A percentile compares a stretch with the other conserved stretches of the same genome.
These are phyloP conservation scores for Exophiala oligosperma DNA, from an alignment of 2,329 filamentous ascomycete genomes.

Conservation along the genomic window DNA sequence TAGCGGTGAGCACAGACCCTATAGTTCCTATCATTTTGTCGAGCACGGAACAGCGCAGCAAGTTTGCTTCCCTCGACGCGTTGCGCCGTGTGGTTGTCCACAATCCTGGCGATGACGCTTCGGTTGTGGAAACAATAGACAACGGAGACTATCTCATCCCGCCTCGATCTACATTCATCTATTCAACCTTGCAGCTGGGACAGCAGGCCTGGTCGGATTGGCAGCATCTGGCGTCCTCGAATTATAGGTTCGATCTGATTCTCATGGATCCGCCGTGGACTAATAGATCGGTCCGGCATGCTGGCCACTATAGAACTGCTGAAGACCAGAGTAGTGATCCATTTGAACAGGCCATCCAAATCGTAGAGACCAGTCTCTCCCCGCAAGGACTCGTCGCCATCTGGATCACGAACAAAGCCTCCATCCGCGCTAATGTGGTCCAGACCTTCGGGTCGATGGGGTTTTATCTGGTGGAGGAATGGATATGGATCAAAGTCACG, in stretches of 20 bases:
- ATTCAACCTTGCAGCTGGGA: conserved; percentile 40
- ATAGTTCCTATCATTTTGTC: conserved; percentile 20
- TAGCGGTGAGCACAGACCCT: neutral
- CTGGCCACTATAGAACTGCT: conserved; percentile 47
- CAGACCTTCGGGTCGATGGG: conserved; percentile 49
- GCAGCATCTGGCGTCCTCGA: conserved; percentile 8
- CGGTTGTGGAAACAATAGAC: conserved; percentile 18
- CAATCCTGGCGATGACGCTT: conserved; percentile 4
- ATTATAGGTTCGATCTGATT: conserved; percentile 55
- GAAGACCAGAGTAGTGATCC: conserved; percentile 31
- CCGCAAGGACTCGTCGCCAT: conserved; percentile 50
- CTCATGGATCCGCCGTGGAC: conserved; percentile 66
- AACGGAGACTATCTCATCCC: conserved; percentile 47
- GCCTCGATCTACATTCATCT: conserved; percentile 48
- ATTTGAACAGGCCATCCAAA: conserved; percentile 38
- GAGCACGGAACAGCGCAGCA: conserved; percentile 16
- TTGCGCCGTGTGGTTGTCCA: conserved; percentile 13
- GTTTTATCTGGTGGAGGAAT: conserved; percentile 57
- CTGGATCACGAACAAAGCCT: conserved; percentile 63
- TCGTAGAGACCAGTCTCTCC: conserved; percentile 47
- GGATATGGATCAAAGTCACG: conserved; percentile 65
- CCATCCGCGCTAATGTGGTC: conserved; percentile 49
- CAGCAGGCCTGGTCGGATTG: conserved; percentile 32
- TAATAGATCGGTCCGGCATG: conserved; percentile 59
- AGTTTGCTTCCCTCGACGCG: conserved; percentile 12